Conservation (phyloP, 108 stramenopile genomes). For the Schizochytrium sp. region DNA sequence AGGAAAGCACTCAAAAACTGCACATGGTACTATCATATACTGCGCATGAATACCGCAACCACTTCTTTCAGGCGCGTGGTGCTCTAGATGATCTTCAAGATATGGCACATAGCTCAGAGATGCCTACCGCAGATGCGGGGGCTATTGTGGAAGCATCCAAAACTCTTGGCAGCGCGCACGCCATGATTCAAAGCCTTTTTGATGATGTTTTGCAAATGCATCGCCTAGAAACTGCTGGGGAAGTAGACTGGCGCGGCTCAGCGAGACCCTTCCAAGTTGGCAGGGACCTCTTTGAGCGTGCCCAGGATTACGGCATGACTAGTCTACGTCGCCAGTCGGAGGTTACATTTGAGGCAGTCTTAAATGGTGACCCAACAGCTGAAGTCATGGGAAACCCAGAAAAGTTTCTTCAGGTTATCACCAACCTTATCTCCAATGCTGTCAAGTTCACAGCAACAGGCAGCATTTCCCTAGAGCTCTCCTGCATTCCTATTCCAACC, state of each 20-base stretch:
- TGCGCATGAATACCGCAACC: not conserved
- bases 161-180: conserved; percentile 19
- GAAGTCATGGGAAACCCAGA: conserved; percentile 23
- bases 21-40: not conserved
- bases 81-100: not conserved
- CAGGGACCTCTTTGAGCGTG: conserved; percentile 10
- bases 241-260: conserved; percentile 21
- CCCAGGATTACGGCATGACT: not conserved
- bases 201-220: conserved; percentile 17
- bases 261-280: conserved; percentile 17
- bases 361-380: not conserved
- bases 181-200: conserved; percentile 41
- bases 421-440: conserved; percentile 79
- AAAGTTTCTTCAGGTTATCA: conserved; percentile 75
- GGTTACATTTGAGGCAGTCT: not conserved
- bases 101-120: not conserved
- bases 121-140: not conserved
- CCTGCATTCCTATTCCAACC: not conserved
- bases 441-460: conserved; percentile 76
- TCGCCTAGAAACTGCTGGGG: conserved; percentile 24
- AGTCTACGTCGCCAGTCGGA: not conserved
- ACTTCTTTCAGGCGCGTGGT: not conserved
- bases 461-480: not conserved
- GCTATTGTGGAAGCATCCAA: not conserved
- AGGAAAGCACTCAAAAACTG: not conserved